Percentiles rank a stretch among this genome's conserved stretches.
Evolutionary conservation across 2,329 filamentous ascomycete species (phyloP).

Genomic region (Hypoxylon sp.): DNA sequence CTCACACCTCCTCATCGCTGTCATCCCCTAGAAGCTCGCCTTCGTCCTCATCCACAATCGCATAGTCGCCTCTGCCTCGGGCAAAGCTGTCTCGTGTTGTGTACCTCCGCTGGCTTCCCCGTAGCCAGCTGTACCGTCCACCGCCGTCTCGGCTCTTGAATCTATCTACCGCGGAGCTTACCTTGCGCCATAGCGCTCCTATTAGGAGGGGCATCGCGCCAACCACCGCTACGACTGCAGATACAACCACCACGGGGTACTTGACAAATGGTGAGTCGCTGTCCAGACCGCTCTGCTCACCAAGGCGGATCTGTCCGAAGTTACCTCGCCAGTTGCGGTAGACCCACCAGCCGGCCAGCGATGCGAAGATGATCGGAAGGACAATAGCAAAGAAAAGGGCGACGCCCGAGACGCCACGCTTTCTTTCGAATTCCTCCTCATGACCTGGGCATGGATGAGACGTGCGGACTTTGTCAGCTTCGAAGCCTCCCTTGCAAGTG

Average conservation of each 20-base stretch:
- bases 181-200: slow-evolving; percentile 79
- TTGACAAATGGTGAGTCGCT: slow-evolving; percentile 83
- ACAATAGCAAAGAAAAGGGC: slow-evolving; percentile 89
- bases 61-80: slow-evolving; percentile 88
- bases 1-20: slow-evolving; percentile 86
- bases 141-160: slow-evolving; percentile 63
- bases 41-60: slow-evolving; percentile 91
- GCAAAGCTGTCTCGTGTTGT: slow-evolving; percentile 92
- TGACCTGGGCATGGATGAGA: slow-evolving; percentile 80
- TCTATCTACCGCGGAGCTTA: slow-evolving; percentile 66
- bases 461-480: slow-evolving; percentile 77
- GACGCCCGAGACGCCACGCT: slow-evolving; percentile 78
- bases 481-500: slow-evolving; percentile 83
- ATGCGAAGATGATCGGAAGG: slow-evolving; percentile 80
- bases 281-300: slow-evolving; percentile 77
- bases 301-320: slow-evolving; percentile 92
- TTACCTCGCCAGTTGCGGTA: slow-evolving; percentile 89
- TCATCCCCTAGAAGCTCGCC: slow-evolving; percentile 95
- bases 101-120: slow-evolving; percentile 76
- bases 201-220: slow-evolving; percentile 78
- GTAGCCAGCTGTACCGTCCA: slow-evolving; percentile 65
- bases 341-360: slow-evolving; percentile 84
- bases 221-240: slow-evolving; percentile 73
- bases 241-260: slow-evolving; percentile 83
- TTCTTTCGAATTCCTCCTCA: slow-evolving; percentile 83